Conservation (phyloP, 2,329 filamentous ascomycete genomes). For the Aspergillus sp. region DNA sequence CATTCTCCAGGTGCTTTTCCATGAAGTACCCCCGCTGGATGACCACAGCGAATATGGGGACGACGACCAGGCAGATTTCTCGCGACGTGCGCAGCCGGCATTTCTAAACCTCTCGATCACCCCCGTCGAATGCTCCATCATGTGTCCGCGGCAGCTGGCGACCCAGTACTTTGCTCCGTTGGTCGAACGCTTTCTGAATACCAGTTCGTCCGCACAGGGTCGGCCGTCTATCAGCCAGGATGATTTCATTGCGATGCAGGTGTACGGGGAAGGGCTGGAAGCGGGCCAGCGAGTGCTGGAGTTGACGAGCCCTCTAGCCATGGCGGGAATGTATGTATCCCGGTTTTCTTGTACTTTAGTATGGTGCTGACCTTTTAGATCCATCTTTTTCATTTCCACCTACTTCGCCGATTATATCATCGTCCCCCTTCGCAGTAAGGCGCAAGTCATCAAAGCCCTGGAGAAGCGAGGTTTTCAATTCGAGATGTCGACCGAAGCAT, state of each 20-base stretch:
- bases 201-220: slow-evolving; percentile 38
- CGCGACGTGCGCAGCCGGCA: slow-evolving; percentile 60
- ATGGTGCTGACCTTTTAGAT: slow-evolving; percentile 42
- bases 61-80: slow-evolving; percentile 19
- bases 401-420: slow-evolving; percentile 98
- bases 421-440: slow-evolving; percentile 72
- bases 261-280: slow-evolving; percentile 86
- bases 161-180: slow-evolving; percentile 72
- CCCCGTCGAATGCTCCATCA: slow-evolving; percentile 86
- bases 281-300: slow-evolving; percentile 90
- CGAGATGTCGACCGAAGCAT: slow-evolving; percentile 67
- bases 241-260: slow-evolving; percentile 83
- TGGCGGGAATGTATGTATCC: slow-evolving; percentile 72
- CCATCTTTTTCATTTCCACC: slow-evolving; percentile 98
- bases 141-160: slow-evolving; percentile 76
- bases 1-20: slow-evolving; percentile 80
- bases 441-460: slow-evolving; percentile 73
- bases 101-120: slow-evolving; percentile 95
- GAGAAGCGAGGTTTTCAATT: slow-evolving; percentile 81
- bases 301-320: slow-evolving; percentile 81
- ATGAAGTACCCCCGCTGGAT: slow-evolving; percentile 45
- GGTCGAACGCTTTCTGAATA: slow-evolving; percentile 60
- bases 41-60: slow-evolving; percentile 42
- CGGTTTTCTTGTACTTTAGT: neutral
- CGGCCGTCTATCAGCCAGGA: slow-evolving; percentile 75